Conservation (phyloP, 768 basidiomycete genomes). For the Russula earlei region DNA sequence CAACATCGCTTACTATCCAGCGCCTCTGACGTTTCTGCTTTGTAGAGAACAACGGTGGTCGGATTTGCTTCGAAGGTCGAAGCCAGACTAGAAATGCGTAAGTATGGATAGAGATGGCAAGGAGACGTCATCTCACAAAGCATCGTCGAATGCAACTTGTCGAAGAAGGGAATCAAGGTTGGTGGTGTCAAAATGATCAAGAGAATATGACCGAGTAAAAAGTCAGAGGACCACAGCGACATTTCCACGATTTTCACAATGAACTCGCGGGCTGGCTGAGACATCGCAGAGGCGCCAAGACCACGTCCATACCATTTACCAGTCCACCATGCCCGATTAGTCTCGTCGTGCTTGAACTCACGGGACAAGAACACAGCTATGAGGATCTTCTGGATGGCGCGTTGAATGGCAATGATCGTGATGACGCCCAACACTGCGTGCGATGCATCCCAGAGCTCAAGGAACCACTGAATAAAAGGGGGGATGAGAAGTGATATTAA, state of each 20-base stretch:
- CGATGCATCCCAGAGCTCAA: constrained; percentile 84
- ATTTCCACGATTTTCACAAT: constrained; percentile 97
- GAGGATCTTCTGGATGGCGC: constrained; percentile 86
- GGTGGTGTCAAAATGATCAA: constrained; percentile 88
- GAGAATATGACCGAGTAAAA: constrained; percentile 78
- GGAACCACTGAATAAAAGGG: constrained; percentile 65
- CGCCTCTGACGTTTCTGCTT: constrained; percentile 88
- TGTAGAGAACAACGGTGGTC: constrained; percentile 85
- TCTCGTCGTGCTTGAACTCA: constrained; percentile 99
- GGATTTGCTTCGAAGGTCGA: constrained; percentile 88
- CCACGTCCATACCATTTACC: constrained; percentile 96
- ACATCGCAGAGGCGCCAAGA: constrained; percentile 83
- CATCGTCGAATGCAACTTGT: constrained; percentile 82
- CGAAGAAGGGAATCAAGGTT: constrained; percentile 82
- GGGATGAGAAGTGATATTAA: constrained; percentile 2
- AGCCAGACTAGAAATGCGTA: constrained; percentile 66
- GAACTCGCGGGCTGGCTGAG: constrained; percentile 96
- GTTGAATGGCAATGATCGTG: constrained; percentile 83
- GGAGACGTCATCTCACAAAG: constrained; percentile 21
- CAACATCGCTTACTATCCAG: constrained; percentile 56
- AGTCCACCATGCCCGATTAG: constrained; percentile 99
- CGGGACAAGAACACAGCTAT: constrained; percentile 92
- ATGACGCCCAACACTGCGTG: constrained; percentile 93
- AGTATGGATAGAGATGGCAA: background rate
- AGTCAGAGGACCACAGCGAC: constrained; percentile 91